These are phyloP conservation scores for Myxozyma monticola DNA, from an alignment of 805 yeast genomes.

Conservation along the genomic window DNA sequence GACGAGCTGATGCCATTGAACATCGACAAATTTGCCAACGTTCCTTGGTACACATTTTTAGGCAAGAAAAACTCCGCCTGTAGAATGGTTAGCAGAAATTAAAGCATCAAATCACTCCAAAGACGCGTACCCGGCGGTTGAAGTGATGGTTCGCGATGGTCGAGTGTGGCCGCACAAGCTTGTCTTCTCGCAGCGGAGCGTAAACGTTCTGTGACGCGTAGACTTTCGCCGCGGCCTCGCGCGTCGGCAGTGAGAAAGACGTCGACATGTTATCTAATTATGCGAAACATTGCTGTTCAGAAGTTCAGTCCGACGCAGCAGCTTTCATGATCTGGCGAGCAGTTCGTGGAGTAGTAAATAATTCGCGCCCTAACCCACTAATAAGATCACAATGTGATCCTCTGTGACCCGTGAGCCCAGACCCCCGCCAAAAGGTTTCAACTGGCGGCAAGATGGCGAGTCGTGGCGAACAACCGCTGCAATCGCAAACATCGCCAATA, in stretches of 20 bases:
- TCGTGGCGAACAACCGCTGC: too few relatives aligned
- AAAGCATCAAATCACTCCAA: not conserved
- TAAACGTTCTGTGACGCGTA: conserved; percentile 14
- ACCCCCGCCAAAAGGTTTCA: too few relatives aligned
- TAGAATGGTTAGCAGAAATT: not conserved
- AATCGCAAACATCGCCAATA: too few relatives aligned
- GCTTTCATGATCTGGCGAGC: too few relatives aligned
- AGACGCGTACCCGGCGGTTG: conserved; percentile 16
- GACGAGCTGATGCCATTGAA: conserved; percentile 8
- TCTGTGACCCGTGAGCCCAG: too few relatives aligned
- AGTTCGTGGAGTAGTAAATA: too few relatives aligned
- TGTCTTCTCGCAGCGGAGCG: not conserved
- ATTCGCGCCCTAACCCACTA: too few relatives aligned
- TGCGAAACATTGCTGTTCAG: too few relatives aligned
- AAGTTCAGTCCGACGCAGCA: too few relatives aligned
- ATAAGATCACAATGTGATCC: too few relatives aligned
- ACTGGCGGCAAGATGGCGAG: too few relatives aligned
- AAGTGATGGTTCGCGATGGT: conserved; percentile 23
- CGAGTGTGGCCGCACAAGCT: conserved; percentile 1
- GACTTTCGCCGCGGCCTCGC: conserved; percentile 18
- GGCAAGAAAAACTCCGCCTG: conserved; percentile 20
- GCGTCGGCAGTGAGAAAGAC: conserved; percentile 17
- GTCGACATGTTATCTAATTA: conserved; percentile 31
- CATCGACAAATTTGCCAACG: not conserved
- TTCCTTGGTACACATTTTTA: conserved; percentile 4